phyloP scores from a whole-genome alignment of 805 yeast species.

The Maudiozyma pseudohumilis region DNA sequence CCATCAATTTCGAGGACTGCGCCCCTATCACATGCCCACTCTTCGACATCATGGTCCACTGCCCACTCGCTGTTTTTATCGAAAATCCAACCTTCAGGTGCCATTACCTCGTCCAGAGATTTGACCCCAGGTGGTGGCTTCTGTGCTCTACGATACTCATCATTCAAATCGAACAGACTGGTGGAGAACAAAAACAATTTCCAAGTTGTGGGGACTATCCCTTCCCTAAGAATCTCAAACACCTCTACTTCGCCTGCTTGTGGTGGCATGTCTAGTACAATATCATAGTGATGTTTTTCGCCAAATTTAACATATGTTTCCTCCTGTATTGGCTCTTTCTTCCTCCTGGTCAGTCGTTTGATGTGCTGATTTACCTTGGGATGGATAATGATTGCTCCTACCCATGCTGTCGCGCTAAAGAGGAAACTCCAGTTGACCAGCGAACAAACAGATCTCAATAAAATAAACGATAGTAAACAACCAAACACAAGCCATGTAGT shows the following conservation, averaged over 20 bases:
- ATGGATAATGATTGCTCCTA: slow-evolving; percentile 41
- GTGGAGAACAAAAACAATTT: slow-evolving; percentile 47
- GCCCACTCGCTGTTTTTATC: slow-evolving; percentile 53
- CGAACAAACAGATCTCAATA: slow-evolving; percentile 36
- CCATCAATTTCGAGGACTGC: slow-evolving; percentile 30
- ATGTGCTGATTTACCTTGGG: slow-evolving; percentile 36
- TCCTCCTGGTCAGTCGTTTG: background rate
- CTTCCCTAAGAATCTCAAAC: slow-evolving; percentile 63
- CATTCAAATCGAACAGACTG: slow-evolving; percentile 42
- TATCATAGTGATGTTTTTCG: slow-evolving; percentile 13
- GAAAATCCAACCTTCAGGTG: slow-evolving; percentile 72
- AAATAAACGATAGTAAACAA: slow-evolving; percentile 31
- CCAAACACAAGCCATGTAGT: slow-evolving; percentile 52
- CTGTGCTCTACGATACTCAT: slow-evolving; percentile 36
- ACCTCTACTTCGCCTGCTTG: slow-evolving; percentile 58
- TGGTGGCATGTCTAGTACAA: slow-evolving; percentile 63
- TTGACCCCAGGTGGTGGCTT: slow-evolving; percentile 59
- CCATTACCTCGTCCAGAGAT: slow-evolving; percentile 42
- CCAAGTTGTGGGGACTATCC: slow-evolving; percentile 53
- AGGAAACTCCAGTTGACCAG: slow-evolving; percentile 57
- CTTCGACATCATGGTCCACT: slow-evolving; percentile 43
- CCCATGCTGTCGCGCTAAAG: slow-evolving; percentile 53
- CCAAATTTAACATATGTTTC: slow-evolving; percentile 13
- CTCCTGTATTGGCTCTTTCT: too few species aligned
- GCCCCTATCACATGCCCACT: slow-evolving; percentile 44